Evolutionary conservation across 371 early-diverging fungal species (phyloP).

Genomic region (Mortierella sp.): DNA sequence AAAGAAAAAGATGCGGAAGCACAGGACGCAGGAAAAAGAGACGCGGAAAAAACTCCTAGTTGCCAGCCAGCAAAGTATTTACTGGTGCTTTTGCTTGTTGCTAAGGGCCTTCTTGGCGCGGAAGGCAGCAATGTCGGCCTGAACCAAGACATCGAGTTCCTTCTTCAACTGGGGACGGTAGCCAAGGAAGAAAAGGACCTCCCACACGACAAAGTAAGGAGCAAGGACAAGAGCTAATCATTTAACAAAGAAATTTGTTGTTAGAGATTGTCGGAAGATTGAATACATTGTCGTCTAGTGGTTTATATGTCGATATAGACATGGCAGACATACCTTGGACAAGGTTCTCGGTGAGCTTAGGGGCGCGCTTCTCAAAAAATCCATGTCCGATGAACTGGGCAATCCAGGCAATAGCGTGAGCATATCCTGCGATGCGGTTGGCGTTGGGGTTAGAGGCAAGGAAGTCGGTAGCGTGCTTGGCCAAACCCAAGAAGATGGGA

Average conservation of each 20-base stretch:
- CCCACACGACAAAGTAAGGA: constrained; percentile 95
- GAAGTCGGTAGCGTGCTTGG: constrained; percentile 73
- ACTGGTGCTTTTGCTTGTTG: constrained; percentile 44
- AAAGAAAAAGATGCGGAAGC: background rate
- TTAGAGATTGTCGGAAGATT: background rate
- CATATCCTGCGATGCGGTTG: constrained; percentile 62
- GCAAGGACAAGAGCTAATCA: constrained; percentile 88
- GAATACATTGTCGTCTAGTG: background rate
- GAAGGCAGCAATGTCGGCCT: constrained; percentile 76
- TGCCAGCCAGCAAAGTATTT: background rate
- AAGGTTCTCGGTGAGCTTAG: constrained; percentile 90
- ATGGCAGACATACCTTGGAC: constrained; percentile 67
- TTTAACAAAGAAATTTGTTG: background rate
- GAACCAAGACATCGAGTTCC: constrained; percentile 74
- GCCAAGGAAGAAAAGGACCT: constrained; percentile 88
- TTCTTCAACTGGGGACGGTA: constrained; percentile 83
- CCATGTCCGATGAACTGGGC: constrained; percentile 94
- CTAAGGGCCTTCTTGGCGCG: constrained; percentile 59
- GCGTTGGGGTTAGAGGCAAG: constrained; percentile 66
- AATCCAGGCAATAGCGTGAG: constrained; percentile 87
- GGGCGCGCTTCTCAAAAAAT: constrained; percentile 89
- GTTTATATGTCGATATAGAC: background rate
- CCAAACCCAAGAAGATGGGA: constrained; percentile 74
- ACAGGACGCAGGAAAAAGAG: background rate
- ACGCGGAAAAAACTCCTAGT: background rate